Conservation (phyloP, 2,329 filamentous ascomycete genomes). For the Pestalotiopsis fici region DNA sequence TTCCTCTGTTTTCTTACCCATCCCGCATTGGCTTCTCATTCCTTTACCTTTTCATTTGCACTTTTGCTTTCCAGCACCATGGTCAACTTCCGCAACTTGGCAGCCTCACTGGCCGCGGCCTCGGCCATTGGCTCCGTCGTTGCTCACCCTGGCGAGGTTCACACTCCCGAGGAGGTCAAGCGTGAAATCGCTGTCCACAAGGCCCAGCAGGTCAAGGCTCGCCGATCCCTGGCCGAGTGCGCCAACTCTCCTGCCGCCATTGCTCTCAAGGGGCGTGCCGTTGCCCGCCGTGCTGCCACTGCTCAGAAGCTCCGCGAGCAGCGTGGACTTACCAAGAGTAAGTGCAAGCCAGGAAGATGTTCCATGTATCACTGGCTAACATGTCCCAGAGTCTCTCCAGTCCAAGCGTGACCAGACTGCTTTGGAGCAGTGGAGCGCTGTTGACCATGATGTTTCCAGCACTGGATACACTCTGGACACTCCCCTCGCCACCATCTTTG, state of each 20-base stretch:
- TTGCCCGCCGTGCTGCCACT: conserved; percentile 35
- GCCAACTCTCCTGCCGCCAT: conserved; percentile 32
- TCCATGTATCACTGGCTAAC: neutral
- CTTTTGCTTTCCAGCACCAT: conserved; percentile 15
- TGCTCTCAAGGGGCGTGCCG: conserved; percentile 36
- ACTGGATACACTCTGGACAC: conserved; percentile 36
- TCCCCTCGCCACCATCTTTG: conserved; percentile 33
- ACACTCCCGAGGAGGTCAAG: conserved; percentile 25
- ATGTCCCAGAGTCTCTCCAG: conserved; percentile 19
- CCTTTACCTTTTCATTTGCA: conserved; percentile 12
- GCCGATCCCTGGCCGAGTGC: conserved; percentile 37
- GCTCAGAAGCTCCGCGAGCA: conserved; percentile 37
- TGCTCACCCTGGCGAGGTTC: conserved; percentile 40
- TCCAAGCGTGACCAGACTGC: conserved; percentile 26
- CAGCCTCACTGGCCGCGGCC: conserved; percentile 23
- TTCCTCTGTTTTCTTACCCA: neutral
- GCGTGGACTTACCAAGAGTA: conserved; percentile 27
- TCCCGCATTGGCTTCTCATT: conserved; percentile 13
- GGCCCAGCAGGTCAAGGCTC: conserved; percentile 32
- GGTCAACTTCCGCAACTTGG: conserved; percentile 24
- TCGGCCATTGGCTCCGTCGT: conserved; percentile 22
- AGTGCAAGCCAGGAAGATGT: conserved; percentile 1
- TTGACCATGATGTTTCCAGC: conserved; percentile 22
- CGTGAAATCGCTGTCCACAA: conserved; percentile 33
- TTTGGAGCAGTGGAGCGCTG: conserved; percentile 24